Percentiles rank a stretch among this genome's conserved stretches.
phyloP scores from a whole-genome alignment of 306 rosid genomes.

The Cucumis melo region DNA sequence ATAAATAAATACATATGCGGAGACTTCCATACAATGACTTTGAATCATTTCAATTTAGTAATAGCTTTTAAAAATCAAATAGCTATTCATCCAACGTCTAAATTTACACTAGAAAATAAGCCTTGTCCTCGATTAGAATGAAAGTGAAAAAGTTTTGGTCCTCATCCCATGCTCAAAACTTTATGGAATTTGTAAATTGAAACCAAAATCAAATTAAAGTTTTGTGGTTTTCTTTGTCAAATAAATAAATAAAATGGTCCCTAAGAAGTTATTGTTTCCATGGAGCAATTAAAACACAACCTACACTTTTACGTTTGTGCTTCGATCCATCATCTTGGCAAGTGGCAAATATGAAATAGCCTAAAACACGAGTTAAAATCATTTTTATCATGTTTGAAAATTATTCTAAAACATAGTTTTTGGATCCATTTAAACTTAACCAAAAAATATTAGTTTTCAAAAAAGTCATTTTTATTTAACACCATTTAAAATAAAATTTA shows the following conservation, averaged over 20 bases:
- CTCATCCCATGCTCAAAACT: not conserved
- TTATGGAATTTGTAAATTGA: not conserved
- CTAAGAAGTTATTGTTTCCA: not conserved
- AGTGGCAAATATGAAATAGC: not conserved
- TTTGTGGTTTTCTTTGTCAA: not conserved
- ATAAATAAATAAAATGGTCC: not conserved
- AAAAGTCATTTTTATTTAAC: no score
- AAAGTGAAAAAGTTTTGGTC: not conserved
- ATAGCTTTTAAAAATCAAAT: not conserved
- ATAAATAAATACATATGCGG: not conserved
- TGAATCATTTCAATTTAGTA: no score
- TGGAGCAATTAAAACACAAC: no score
- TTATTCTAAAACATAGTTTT: no score
- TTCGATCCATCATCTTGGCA: not conserved
- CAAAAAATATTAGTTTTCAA: no score
- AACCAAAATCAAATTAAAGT: not conserved
- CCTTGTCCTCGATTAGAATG: not conserved
- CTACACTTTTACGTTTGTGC: not conserved
- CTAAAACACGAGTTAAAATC: no score
- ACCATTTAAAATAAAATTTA: no score
- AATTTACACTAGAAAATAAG: not conserved
- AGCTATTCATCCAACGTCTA: no score
- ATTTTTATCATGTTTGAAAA: no score
- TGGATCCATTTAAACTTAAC: no score
- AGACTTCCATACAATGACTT: no score